phyloP scores from a whole-genome alignment of 1,139 yeast species.

The Magnusiomyces paraingens region DNA sequence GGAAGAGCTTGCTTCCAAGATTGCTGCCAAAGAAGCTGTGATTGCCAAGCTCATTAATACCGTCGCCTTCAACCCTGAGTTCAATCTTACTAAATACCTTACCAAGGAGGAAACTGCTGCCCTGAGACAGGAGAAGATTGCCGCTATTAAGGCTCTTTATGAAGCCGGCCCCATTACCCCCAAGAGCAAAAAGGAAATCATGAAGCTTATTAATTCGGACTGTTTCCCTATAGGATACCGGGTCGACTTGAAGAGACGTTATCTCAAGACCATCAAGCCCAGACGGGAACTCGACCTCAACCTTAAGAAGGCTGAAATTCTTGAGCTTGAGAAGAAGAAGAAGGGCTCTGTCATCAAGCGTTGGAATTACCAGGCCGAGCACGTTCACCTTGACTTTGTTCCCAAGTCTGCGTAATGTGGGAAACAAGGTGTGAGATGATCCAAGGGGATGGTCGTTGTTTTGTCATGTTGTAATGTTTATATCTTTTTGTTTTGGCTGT shows the following conservation, averaged over 20 bases:
- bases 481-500: no score
- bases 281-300: conserved; percentile 26
- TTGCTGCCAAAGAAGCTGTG: conserved; percentile 34
- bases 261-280: conserved; percentile 35
- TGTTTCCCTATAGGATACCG: conserved; percentile 37
- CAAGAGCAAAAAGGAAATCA: conserved; percentile 16
- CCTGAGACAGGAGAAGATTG: conserved; percentile 30
- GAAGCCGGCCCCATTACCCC: conserved; percentile 13
- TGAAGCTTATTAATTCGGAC: conserved; percentile 23
- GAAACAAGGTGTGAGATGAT: no score
- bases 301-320: conserved; percentile 28
- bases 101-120: conserved; percentile 31
- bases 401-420: conserved; percentile 16
- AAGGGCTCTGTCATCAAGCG: conserved; percentile 38
- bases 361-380: conserved; percentile 45
- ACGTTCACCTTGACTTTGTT: conserved; percentile 33
- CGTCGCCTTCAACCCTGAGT: conserved; percentile 24
- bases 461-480: no score
- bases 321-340: conserved; percentile 13
- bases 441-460: no score
- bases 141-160: conserved; percentile 11
- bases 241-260: conserved; percentile 37
- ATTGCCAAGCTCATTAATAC: conserved; percentile 23
- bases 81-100: conserved; percentile 20
- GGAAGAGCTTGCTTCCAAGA: conserved; percentile 22